phyloP scores from a whole-genome alignment of 495 filamentous ascomycete genomes.

The Sabuloglossum arenarium region DNA sequence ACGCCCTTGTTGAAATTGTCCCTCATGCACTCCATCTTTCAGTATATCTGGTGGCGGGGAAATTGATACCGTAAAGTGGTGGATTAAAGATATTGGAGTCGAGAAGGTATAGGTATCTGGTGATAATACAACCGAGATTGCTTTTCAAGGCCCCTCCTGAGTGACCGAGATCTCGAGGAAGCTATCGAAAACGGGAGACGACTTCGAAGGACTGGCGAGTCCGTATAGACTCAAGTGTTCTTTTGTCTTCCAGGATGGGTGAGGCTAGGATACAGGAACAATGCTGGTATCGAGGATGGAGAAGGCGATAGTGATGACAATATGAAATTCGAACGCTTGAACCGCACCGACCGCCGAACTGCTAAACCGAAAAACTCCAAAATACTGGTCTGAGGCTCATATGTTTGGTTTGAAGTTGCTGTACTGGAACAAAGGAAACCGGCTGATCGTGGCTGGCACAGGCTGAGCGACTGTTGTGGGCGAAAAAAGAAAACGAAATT shows the following conservation, averaged over 20 bases:
- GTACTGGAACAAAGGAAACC: conserved; percentile 34
- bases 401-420: conserved; percentile 22
- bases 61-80: background rate
- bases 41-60: no score
- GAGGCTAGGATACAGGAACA: background rate
- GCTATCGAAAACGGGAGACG: background rate
- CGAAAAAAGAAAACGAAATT: conserved; percentile 26
- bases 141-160: background rate
- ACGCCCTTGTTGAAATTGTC: conserved; percentile 51
- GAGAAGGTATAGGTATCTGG: background rate
- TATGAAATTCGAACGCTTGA: conserved; percentile 6
- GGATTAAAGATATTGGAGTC: background rate
- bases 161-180: conserved; percentile 1
- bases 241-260: background rate
- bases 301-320: conserved; percentile 13
- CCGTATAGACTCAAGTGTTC: background rate
- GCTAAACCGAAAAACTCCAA: conserved; percentile 27
- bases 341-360: conserved; percentile 10
- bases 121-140: conserved; percentile 3
- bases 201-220: background rate
- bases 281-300: conserved; percentile 13
- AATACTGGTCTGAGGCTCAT: conserved; percentile 49
- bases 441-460: conserved; percentile 23
- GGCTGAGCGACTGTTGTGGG: conserved; percentile 23
- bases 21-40: conserved; percentile 56